phyloP scores from a whole-genome alignment of 768 basidiomycete genomes.

The Mycena crocata region DNA sequence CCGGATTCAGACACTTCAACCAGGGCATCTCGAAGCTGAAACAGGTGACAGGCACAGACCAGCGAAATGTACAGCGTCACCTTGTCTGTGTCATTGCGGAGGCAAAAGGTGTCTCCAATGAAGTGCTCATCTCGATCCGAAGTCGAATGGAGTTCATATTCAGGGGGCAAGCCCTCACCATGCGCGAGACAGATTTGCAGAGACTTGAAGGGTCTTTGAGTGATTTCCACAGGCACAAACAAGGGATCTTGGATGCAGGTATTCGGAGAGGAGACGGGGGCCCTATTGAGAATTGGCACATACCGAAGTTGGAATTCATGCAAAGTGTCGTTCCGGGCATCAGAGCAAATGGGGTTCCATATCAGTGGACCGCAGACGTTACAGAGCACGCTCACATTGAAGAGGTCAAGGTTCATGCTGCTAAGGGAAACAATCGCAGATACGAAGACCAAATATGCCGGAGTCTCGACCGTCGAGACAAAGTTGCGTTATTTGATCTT shows the following conservation, averaged over 20 bases:
- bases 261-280: slow-evolving; percentile 22
- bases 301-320: slow-evolving; percentile 47
- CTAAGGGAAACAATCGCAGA: slow-evolving; percentile 33
- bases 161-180: background rate
- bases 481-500: slow-evolving; percentile 31
- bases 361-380: slow-evolving; percentile 40
- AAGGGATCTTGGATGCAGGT: slow-evolving; percentile 34
- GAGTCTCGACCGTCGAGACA: slow-evolving; percentile 35
- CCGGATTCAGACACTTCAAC: slow-evolving; percentile 39
- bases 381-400: slow-evolving; percentile 39
- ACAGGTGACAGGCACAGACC: slow-evolving; percentile 42
- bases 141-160: background rate
- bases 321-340: slow-evolving; percentile 37
- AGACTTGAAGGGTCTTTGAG: slow-evolving; percentile 27
- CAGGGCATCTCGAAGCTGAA: slow-evolving; percentile 42
- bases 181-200: background rate
- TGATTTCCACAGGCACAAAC: slow-evolving; percentile 43
- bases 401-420: slow-evolving; percentile 34
- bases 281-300: slow-evolving; percentile 40
- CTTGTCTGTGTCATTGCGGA: slow-evolving; percentile 13
- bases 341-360: slow-evolving; percentile 33
- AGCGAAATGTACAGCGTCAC: slow-evolving; percentile 39
- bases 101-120: background rate
- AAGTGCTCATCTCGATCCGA: background rate
- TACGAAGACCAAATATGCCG: slow-evolving; percentile 37